Evolutionary conservation across 1,284 basidiomycete species (phyloP).

Genomic region (Thecaphora thlaspeos): DNA sequence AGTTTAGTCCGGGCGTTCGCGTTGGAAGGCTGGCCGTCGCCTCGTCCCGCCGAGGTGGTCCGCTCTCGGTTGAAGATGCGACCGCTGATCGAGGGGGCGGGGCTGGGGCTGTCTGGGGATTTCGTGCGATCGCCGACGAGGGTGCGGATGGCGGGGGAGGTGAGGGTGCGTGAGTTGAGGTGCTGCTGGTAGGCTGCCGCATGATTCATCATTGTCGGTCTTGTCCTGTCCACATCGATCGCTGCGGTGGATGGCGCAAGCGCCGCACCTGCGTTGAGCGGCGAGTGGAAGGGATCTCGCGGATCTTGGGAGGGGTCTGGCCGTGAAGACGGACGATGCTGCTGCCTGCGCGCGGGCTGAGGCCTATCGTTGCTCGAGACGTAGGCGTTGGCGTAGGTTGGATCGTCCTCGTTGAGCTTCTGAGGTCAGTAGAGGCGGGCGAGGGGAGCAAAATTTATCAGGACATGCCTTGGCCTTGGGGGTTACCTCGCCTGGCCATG

Average conservation of each 20-base stretch:
- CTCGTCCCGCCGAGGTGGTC: not conserved
- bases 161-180: conserved; percentile 26
- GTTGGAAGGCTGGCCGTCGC: not conserved
- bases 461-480: too few relatives aligned
- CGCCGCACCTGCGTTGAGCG: not conserved
- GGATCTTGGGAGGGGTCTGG: not conserved
- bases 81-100: conserved; percentile 29
- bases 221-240: not conserved
- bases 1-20: conserved; percentile 1
- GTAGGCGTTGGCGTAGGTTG: not conserved
- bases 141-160: conserved; percentile 29
- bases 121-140: conserved; percentile 34
- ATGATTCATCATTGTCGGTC: conserved; percentile 6
- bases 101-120: conserved; percentile 34
- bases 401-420: not conserved
- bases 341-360: too few relatives aligned
- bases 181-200: conserved; percentile 36
- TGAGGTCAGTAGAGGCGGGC: not conserved
- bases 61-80: conserved; percentile 14
- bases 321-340: too few relatives aligned
- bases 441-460: too few relatives aligned
- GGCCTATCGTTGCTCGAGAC: not conserved
- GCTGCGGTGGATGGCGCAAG: too few relatives aligned
- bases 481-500: too few relatives aligned
- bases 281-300: not conserved